Evolutionary conservation across 2,329 filamentous ascomycete genomes (phyloP), one percentile per base, ranked within the genome.

Genomic region (Seiridium unicorne): DNA sequence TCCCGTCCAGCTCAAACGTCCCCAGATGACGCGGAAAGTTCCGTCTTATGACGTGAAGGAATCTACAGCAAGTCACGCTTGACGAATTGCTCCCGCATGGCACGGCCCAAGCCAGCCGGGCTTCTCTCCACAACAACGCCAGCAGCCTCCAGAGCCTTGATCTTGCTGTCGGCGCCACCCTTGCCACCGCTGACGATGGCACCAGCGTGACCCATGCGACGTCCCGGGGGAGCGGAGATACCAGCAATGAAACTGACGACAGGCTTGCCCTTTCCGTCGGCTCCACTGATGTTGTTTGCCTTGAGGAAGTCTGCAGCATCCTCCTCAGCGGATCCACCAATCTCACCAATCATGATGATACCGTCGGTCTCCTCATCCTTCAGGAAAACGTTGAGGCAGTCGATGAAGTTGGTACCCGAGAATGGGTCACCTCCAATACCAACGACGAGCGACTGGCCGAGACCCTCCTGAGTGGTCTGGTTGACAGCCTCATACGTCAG

Each of bases 261-360:
- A 72, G 95, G 95, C 88, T 97, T 99, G 74, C 84, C 84, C 57
- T 61, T 59, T 61, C 84, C 83, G 79, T 93, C 90, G 77, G 88
- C 83, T 13, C 60, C 60, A 34, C 56, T 42, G 62, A 88, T 93
- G 86, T 99, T 98, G 84, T 95, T 87, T 76, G 88, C 84, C 83
- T 91, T 92, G 75, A 98, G 82, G 85, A 96, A 99, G 72, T 98
- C 95, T 72, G 95, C 94, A 44, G 95, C 95, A 72, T 99, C 95
- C 83, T 99, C 95, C 83, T 99, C 95, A 62, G 95, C 95, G 62
- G 91, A 92, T 65, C 95, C 95, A 79, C 95, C 95, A 76, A 99
- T 98, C 84, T 98, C 95, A 75, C 95, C 95, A 77, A 99, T 98
- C 95, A 99, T 97, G 83, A 99, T 97, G 81, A 99, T 97, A 75